Percentiles rank a stretch among this genome's conserved stretches.
These are phyloP conservation scores for Austroboletus eburneus DNA, from an alignment of 768 basidiomycete species.

Conservation along the genomic window DNA sequence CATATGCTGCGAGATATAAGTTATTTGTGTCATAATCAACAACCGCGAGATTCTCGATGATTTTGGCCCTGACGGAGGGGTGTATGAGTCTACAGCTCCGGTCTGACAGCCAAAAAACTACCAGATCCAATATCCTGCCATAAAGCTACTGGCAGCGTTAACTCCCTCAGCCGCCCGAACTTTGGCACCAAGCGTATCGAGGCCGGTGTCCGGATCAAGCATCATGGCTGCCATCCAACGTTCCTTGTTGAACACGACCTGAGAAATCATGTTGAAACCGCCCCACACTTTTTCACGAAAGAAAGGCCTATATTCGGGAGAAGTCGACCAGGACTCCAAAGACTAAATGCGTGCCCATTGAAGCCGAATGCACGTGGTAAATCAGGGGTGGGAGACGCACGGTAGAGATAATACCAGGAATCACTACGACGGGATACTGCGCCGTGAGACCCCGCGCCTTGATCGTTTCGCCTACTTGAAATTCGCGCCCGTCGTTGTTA, in stretches of 20 bases:
- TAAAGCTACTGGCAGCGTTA: conserved; percentile 81
- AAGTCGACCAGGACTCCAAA: conserved; percentile 92
- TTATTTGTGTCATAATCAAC: conserved; percentile 93
- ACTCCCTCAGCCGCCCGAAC: conserved; percentile 91
- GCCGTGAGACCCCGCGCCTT: conserved; percentile 62
- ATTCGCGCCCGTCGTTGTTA: conserved; percentile 76
- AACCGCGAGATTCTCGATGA: conserved; percentile 91
- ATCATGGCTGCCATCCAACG: conserved; percentile 88
- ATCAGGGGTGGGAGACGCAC: conserved; percentile 36
- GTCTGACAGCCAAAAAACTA: conserved; percentile 22
- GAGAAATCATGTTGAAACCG: conserved; percentile 78
- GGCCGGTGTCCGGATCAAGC: conserved; percentile 86
- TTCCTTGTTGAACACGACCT: conserved; percentile 79
- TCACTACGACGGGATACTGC: conserved; percentile 75
- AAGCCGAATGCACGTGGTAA: not conserved
- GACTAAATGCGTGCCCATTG: conserved; percentile 39
- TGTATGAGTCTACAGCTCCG: not conserved
- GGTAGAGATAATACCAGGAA: conserved; percentile 89
- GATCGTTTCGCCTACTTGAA: conserved; percentile 68
- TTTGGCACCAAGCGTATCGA: conserved; percentile 83
- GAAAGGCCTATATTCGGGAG: conserved; percentile 77
- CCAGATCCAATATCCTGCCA: conserved; percentile 96
- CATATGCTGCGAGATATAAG: conserved; percentile 78
- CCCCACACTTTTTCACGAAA: conserved; percentile 90
- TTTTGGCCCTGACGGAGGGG: conserved; percentile 61